phyloP scores from a whole-genome alignment of 1,284 basidiomycete species.

The Moniliella sp. region DNA sequence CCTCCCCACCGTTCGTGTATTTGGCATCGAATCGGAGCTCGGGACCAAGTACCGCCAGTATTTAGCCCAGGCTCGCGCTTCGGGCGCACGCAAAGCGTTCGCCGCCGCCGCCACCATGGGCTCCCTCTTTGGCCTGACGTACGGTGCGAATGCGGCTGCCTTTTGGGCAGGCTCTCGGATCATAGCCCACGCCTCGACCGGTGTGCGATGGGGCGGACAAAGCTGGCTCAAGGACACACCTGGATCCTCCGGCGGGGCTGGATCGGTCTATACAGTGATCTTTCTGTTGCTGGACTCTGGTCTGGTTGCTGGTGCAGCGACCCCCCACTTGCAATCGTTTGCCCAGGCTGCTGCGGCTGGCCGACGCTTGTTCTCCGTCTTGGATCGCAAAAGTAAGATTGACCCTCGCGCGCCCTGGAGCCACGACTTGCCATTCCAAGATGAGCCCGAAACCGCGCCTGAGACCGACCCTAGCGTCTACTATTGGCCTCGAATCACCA shows the following conservation, averaged over 20 bases:
- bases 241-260: no score
- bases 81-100: constrained; percentile 12
- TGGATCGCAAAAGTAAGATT: constrained; percentile 11
- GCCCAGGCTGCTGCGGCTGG: constrained; percentile 17
- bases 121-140: constrained; percentile 18
- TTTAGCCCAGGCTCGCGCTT: constrained; percentile 12
- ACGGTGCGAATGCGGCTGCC: constrained; percentile 19
- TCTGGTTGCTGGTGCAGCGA: constrained; percentile 20
- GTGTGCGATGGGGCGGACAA: no score
- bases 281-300: constrained; percentile 21
- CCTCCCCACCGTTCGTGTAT: constrained; percentile 17
- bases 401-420: no score
- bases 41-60: constrained; percentile 12
- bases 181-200: constrained; percentile 4
- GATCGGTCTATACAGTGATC: constrained; percentile 22
- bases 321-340: constrained; percentile 22
- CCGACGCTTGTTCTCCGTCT: constrained; percentile 8
- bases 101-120: constrained; percentile 14
- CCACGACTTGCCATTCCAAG: no score
- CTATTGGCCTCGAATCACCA: no score
- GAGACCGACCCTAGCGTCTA: no score
- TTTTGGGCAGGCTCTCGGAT: constrained; percentile 16
- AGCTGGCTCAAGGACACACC: no score
- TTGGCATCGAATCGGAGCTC: constrained; percentile 11
- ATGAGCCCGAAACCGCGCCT: no score